Base-by-base conservation (phyloP, 1,139 yeast species). In the Geotrichum bryndzae region DNA sequence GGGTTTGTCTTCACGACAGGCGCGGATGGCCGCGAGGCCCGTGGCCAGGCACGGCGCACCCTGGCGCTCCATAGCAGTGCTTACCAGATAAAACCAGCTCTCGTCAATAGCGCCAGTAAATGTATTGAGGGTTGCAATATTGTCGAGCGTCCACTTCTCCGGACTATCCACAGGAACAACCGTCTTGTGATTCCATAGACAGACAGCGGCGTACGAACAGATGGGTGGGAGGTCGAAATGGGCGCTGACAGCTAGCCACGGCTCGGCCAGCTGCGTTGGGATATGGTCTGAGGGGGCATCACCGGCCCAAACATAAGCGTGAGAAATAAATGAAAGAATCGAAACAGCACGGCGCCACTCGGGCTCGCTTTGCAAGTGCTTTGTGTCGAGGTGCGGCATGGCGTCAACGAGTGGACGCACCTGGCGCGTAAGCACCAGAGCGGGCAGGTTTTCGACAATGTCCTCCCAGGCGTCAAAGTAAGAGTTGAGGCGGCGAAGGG, bases 21-120 rank as follows among this genome's bases (percentile, higher is more conserved):
- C 80, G 56, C 78, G 77, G 56, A 90, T 80, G 0, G 94, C 90
- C 29, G 81, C 81, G 54, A 87, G 69, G 3, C 92, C 92, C 35
- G 80, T 75, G 1, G 78, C 77, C 57, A 88, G 74, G 64, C 87
- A 82, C 33, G 83, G 80, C 0, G 95, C 91, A 46, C 97, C 96
- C 65, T 83, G 84, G 68, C 85, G 81, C 75, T 92, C 98, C 70
- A 92, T 89, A 66, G 84, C 90, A 1, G 91, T 94, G 69, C 95
- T 87, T 18, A 91, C 94, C 65, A 91, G 79, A 72, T 90, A 92
- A 73, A 92, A 92, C 98, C 98, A 92, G 67, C 90, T 83, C 74
- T 92, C 98, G 73, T 92, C 97, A 54, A 87, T 83, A 2, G 92
- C 84, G 0, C 97, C 98, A 0, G 98, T 90, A 72, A 87, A 92